phyloP scores from a whole-genome alignment of 768 basidiomycete genomes.

The Epithele typhae region DNA sequence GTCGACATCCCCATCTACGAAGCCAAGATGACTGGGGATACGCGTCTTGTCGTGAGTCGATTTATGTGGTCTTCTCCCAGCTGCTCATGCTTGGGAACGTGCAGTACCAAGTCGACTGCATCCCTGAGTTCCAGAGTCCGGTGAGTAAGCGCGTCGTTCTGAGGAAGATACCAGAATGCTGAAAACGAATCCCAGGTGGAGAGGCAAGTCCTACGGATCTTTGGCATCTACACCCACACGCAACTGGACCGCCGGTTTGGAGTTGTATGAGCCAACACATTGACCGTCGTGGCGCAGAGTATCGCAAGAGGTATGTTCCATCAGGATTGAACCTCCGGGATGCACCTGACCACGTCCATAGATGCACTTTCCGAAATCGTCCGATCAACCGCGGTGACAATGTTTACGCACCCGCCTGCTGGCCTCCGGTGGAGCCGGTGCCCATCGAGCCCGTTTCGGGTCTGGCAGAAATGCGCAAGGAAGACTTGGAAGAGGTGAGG shows the following conservation, averaged over 20 bases:
- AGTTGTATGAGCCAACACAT: conserved; percentile 38
- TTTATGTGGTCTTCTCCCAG: not conserved
- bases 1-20: conserved; percentile 58
- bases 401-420: conserved; percentile 40
- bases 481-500: conserved; percentile 43
- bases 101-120: conserved; percentile 20
- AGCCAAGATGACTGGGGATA: conserved; percentile 53
- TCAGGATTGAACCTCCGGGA: too few species aligned
- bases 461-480: conserved; percentile 34
- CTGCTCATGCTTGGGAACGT: conserved; percentile 24
- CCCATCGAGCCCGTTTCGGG: conserved; percentile 7
- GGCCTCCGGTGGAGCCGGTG: conserved; percentile 29
- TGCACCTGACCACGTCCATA: conserved; percentile 14
- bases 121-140: conserved; percentile 16
- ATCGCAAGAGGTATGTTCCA: conserved; percentile 41
- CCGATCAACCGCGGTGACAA: conserved; percentile 30
- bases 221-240: conserved; percentile 45
- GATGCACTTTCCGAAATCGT: conserved; percentile 40
- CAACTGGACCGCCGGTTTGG: conserved; percentile 44
- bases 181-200: too few species aligned
- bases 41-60: conserved; percentile 22
- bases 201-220: conserved; percentile 47
- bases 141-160: too few species aligned
- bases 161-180: too few species aligned
- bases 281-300: conserved; percentile 41